Conservation (phyloP, 345 rosid species). For the Pistacia vera region DNA sequence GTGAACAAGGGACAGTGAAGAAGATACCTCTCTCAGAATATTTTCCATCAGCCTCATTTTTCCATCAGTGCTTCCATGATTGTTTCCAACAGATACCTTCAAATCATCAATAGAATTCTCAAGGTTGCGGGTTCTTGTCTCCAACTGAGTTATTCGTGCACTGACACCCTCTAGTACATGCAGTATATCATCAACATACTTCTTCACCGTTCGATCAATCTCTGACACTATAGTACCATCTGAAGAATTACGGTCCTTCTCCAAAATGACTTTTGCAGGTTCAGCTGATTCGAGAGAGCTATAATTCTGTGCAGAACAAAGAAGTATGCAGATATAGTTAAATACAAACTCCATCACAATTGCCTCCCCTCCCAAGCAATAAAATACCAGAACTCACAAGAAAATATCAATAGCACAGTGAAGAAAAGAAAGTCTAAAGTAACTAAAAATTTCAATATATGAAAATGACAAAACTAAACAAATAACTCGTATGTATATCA, state of each 20-base stretch:
- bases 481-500: no score
- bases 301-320: constrained; percentile 48
- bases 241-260: constrained; percentile 48
- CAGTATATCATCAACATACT: constrained; percentile 64
- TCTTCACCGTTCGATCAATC: constrained; percentile 76
- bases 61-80: constrained; percentile 79
- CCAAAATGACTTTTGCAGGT: constrained; percentile 53
- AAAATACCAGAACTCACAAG: not conserved
- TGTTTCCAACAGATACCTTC: constrained; percentile 74
- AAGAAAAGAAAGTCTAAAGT: not conserved
- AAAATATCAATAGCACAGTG: not conserved
- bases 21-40: constrained; percentile 75
- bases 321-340: constrained; percentile 8
- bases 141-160: constrained; percentile 80
- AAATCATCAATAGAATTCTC: constrained; percentile 84
- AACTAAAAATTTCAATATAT: not conserved
- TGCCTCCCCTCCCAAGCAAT: not conserved
- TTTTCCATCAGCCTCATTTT: constrained; percentile 85
- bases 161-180: constrained; percentile 73
- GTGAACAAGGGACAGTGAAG: not conserved
- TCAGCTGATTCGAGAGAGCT: constrained; percentile 65
- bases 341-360: not conserved
- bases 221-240: constrained; percentile 51
- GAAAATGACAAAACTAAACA: not conserved
- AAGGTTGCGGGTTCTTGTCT: constrained; percentile 64